phyloP scores from a whole-genome alignment of 208 protist species.

The Jaenimonas drosophilae region DNA sequence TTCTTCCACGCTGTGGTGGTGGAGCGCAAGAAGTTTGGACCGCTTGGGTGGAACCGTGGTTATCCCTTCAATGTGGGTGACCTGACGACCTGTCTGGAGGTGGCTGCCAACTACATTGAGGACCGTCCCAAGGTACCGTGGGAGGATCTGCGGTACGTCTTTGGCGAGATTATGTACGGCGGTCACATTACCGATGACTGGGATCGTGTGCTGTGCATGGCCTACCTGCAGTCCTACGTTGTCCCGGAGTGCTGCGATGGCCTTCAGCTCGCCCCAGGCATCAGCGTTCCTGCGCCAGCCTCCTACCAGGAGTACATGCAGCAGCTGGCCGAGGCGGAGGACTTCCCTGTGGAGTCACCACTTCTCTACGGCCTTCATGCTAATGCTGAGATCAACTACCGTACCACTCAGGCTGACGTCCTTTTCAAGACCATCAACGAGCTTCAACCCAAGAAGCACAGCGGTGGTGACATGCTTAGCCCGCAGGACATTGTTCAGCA shows the following conservation, averaged over 20 bases:
- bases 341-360: slow-evolving; percentile 92
- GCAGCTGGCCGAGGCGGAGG: slow-evolving; percentile 86
- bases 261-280: slow-evolving; percentile 91
- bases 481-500: slow-evolving; percentile 88
- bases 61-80: slow-evolving; percentile 98
- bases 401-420: slow-evolving; percentile 92
- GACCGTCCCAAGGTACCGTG: slow-evolving; percentile 95
- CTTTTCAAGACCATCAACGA: slow-evolving; percentile 96
- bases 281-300: slow-evolving; percentile 70
- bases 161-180: slow-evolving; percentile 99
- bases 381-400: slow-evolving; percentile 99
- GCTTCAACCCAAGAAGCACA: slow-evolving; percentile 91
- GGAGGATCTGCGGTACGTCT: slow-evolving; percentile 98
- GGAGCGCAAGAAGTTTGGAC: slow-evolving; percentile 97
- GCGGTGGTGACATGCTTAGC: slow-evolving; percentile 76
- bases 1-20: slow-evolving; percentile 98
- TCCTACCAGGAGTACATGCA: slow-evolving; percentile 94
- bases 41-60: slow-evolving; percentile 95
- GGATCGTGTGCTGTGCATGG: slow-evolving; percentile 95
- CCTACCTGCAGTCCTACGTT: slow-evolving; percentile 92
- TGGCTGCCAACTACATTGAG: slow-evolving; percentile 98
- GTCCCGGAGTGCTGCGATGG: slow-evolving; percentile 86
- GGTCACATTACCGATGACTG: slow-evolving; percentile 99
- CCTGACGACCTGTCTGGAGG: slow-evolving; percentile 94
- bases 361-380: slow-evolving; percentile 97